Percentiles rank a stretch among this genome's conserved stretches.
phyloP scores from a whole-genome alignment of 2,329 filamentous ascomycete species.

The Tolypocladium nubicola region DNA sequence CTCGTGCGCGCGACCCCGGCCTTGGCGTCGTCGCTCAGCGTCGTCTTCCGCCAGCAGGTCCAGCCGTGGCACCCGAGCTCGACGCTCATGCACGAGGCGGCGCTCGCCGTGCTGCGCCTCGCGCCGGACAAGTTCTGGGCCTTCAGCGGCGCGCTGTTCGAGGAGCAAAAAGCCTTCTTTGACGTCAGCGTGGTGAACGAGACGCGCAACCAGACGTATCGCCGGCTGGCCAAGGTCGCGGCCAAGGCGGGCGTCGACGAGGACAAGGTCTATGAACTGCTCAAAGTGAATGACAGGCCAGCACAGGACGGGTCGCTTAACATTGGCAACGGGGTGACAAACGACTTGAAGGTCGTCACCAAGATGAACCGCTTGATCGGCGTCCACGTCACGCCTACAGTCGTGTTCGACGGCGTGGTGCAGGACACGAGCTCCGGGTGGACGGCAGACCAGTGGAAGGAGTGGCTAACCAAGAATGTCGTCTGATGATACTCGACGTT shows the following conservation, averaged over 20 bases:
- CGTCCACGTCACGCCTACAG: slow-evolving; percentile 85
- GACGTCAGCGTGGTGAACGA: slow-evolving; percentile 79
- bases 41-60: slow-evolving; percentile 85
- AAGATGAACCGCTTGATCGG: slow-evolving; percentile 72
- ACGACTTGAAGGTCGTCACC: slow-evolving; percentile 74
- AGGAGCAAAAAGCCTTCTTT: slow-evolving; percentile 66
- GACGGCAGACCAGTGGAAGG: slow-evolving; percentile 70
- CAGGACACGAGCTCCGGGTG: slow-evolving; percentile 73
- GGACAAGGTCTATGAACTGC: slow-evolving; percentile 54
- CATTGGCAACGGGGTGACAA: slow-evolving; percentile 68
- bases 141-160: slow-evolving; percentile 59
- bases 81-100: slow-evolving; percentile 74
- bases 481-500: slow-evolving; percentile 15
- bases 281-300: slow-evolving; percentile 60
- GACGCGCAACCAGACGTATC: slow-evolving; percentile 74
- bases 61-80: slow-evolving; percentile 92
- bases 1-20: slow-evolving; percentile 50
- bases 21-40: slow-evolving; percentile 46
- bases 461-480: slow-evolving; percentile 59
- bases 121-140: slow-evolving; percentile 67
- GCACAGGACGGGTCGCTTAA: slow-evolving; percentile 61
- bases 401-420: slow-evolving; percentile 78
- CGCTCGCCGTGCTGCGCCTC: slow-evolving; percentile 63
- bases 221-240: slow-evolving; percentile 66
- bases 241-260: slow-evolving; percentile 58